Evolutionary conservation across 495 filamentous ascomycete genomes (phyloP).

Genomic region (Hyaloscypha hepaticicola): DNA sequence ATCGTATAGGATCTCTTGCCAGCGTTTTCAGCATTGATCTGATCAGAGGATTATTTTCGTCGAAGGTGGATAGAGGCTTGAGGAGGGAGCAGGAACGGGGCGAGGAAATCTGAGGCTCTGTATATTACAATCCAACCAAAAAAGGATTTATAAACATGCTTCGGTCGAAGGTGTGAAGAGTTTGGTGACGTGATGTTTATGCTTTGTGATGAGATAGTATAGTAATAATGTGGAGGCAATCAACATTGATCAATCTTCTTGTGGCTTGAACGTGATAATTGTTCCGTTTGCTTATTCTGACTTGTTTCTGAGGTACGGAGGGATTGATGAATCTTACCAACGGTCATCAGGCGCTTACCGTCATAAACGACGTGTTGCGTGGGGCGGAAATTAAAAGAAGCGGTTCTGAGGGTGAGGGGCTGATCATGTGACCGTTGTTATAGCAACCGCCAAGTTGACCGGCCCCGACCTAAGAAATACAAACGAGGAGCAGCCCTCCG

Average conservation of each 20-base stretch:
- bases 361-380: too few species aligned
- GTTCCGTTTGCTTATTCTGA: too few species aligned
- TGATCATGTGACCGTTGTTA: not conserved
- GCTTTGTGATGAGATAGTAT: not conserved
- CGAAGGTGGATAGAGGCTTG: conserved; percentile 14
- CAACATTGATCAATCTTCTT: too few species aligned
- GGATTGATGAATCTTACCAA: too few species aligned
- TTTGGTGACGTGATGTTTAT: conserved; percentile 2
- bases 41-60: conserved; percentile 30
- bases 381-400: too few species aligned
- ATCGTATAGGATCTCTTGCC: conserved; percentile 22
- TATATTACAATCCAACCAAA: conserved; percentile 30
- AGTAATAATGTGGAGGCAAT: not conserved
- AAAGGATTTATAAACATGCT: conserved; percentile 16
- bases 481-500: not conserved
- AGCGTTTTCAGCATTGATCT: conserved; percentile 26
- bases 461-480: not conserved
- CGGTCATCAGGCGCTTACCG: too few species aligned
- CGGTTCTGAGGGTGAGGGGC: too few species aligned
- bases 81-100: not conserved
- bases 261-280: too few species aligned
- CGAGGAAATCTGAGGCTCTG: conserved; percentile 10
- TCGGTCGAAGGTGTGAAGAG: conserved; percentile 2
- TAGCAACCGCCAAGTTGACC: not conserved
- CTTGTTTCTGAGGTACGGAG: too few species aligned